These are phyloP conservation scores for Aspergillus viridinutans DNA, from an alignment of 2,329 filamentous ascomycete genomes.

Conservation along the genomic window DNA sequence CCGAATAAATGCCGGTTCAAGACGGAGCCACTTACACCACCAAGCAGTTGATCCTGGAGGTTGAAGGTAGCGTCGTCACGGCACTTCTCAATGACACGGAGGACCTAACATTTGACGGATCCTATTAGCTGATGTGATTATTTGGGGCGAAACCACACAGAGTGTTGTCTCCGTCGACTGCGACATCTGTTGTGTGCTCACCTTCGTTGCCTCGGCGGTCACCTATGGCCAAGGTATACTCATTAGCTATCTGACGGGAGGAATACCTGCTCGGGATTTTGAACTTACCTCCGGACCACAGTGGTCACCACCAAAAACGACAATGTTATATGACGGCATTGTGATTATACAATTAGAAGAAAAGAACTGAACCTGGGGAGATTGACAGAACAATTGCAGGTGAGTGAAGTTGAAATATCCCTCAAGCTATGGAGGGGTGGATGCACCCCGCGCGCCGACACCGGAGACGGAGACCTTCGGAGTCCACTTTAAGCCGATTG, in stretches of 20 bases:
- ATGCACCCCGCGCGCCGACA: conserved; percentile 25
- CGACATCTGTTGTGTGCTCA: conserved; percentile 35
- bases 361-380: conserved; percentile 14
- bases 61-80: conserved; percentile 76
- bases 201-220: conserved; percentile 79
- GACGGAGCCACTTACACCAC: conserved; percentile 65
- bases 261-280: not conserved
- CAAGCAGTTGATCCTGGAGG: conserved; percentile 83
- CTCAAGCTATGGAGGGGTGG: conserved; percentile 13
- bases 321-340: conserved; percentile 72
- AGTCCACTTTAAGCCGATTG: not conserved
- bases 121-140: not conserved
- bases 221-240: conserved; percentile 51
- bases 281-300: conserved; percentile 75
- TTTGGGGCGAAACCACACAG: no score
- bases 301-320: conserved; percentile 79
- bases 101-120: conserved; percentile 51
- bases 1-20: not conserved
- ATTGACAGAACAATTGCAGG: conserved; percentile 12
- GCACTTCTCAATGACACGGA: conserved; percentile 71
- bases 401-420: not conserved
- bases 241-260: conserved; percentile 3
- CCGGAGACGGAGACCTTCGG: conserved; percentile 14
- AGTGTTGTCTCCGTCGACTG: not conserved
- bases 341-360: conserved; percentile 19